phyloP scores from a whole-genome alignment of 441 rosid species.

The Flueggea neowawraea region DNA sequence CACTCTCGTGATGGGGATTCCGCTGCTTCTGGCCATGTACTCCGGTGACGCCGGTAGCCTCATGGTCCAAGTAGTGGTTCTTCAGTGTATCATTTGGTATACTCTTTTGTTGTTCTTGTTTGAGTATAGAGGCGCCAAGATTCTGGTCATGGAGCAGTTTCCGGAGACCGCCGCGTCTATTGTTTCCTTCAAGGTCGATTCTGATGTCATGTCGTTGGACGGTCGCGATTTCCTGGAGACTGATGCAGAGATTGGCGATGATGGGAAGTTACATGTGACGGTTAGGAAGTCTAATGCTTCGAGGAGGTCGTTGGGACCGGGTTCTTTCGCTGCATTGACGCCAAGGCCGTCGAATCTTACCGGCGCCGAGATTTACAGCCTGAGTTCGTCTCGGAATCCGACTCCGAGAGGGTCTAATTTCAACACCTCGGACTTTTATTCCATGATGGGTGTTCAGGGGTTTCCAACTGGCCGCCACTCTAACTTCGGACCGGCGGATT shows the following conservation, averaged over 20 bases:
- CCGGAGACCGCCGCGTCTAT: slow-evolving; percentile 94
- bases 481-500: slow-evolving; percentile 70
- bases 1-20: slow-evolving; percentile 79
- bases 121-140: slow-evolving; percentile 73
- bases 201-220: slow-evolving; percentile 86
- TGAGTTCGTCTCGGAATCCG: slow-evolving; percentile 82
- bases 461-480: slow-evolving; percentile 52
- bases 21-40: slow-evolving; percentile 66
- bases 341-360: slow-evolving; percentile 73
- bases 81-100: slow-evolving; percentile 82
- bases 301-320: slow-evolving; percentile 21
- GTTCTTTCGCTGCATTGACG: slow-evolving; percentile 49
- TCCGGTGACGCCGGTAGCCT: slow-evolving; percentile 50
- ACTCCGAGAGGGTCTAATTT: slow-evolving; percentile 98
- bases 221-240: slow-evolving; percentile 79
- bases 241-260: slow-evolving; percentile 85
- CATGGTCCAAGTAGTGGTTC: slow-evolving; percentile 75
- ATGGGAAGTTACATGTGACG: slow-evolving; percentile 87
- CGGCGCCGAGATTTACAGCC: slow-evolving; percentile 90
- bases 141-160: slow-evolving; percentile 85
- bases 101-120: slow-evolving; percentile 63
- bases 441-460: slow-evolving; percentile 72
- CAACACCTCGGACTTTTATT: slow-evolving; percentile 81
- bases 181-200: slow-evolving; percentile 90
- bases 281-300: slow-evolving; percentile 90